Evolutionary conservation across 306 rosid genomes (phyloP), one percentile per base, ranked within the genome.

Genomic region (Sechiopsis laciniata): DNA sequence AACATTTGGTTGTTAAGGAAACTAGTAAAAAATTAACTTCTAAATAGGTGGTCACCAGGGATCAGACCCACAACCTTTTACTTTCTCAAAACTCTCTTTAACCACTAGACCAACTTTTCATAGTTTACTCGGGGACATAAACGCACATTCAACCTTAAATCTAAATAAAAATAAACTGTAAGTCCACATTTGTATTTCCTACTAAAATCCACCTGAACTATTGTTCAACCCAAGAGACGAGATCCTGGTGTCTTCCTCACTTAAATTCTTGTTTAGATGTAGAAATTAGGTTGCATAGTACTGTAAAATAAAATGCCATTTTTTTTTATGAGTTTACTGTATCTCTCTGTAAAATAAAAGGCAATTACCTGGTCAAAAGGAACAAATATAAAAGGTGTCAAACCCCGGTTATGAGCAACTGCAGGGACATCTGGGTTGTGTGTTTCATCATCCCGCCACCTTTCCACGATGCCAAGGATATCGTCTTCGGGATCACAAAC

Each of bases 341-440:
- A 45, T 8, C 15, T 63, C 5, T n/a, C 72, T 13, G 56, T 57
- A 29, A 50, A 26, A 37, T 5, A 57, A 10, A 50, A 40, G 64
- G 29, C 19, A 16, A 72, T 14, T 83, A 94, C 98, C 96, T 94
- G 87, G 22, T 89, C 90, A 73, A 94, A 90, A 7, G 95, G 96
- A 77, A 89, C 88, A 74, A 94, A 87, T 79, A 94, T 95, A 78
- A 94, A 90, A 68, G 98, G 92, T 46, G 83, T 84, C 82, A 89
- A 72, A 71, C 98, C 98, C 84, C 97, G 87, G 81, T 77, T 87
- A 75, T 90, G 96, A 16, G 97, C 89, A 81, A 89, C 89, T 48
- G 96, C 94, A 40, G 96, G 97, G 77, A 90, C 97, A 75, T 94
- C 96, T 64, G 97, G 96, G 77, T 94, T 90, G 86, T 94, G 98